Percentiles rank a stretch among this genome's conserved stretches.
Evolutionary conservation across 768 basidiomycete species (phyloP).

Genomic region (Xerocomellus chrysenteron): DNA sequence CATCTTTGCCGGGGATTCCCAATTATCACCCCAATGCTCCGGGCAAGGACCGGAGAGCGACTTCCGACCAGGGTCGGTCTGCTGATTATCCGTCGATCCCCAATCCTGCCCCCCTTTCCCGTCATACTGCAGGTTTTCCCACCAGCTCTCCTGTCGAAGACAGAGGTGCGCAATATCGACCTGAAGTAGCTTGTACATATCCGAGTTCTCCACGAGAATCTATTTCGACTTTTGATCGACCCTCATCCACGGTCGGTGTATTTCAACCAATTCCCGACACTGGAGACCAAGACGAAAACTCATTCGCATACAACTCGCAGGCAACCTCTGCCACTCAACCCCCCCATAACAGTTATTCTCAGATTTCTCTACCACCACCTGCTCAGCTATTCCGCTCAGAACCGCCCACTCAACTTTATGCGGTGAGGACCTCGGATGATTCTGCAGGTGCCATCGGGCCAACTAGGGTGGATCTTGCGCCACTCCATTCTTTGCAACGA

Average conservation of each 20-base stretch:
- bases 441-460: conserved; percentile 20
- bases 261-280: conserved; percentile 10
- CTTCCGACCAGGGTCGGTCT: conserved; percentile 15
- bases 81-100: conserved; percentile 8
- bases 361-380: conserved; percentile 34
- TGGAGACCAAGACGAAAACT: conserved; percentile 5
- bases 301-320: conserved; percentile 11
- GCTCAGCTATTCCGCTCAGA: conserved; percentile 31
- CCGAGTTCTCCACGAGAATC: conserved; percentile 19
- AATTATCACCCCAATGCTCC: conserved; percentile 7
- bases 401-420: conserved; percentile 29
- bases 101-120: conserved; percentile 1
- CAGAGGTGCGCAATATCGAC: conserved; percentile 13
- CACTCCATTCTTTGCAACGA: conserved; percentile 54
- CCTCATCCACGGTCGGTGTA: conserved; percentile 16
- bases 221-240: conserved; percentile 17
- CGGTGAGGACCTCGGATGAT: conserved; percentile 27
- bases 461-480: conserved; percentile 48
- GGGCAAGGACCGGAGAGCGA: conserved; percentile 13
- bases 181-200: conserved; percentile 17
- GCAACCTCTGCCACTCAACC: conserved; percentile 1
- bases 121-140: background rate
- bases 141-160: conserved; percentile 6
- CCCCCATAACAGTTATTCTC: conserved; percentile 15
- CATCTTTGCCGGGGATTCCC: conserved; percentile 25